Percentiles rank a stretch among this genome's conserved stretches.
Conservation (phyloP, 176 grass and related monocot species). For the Bothriochloa decipiens region DNA sequence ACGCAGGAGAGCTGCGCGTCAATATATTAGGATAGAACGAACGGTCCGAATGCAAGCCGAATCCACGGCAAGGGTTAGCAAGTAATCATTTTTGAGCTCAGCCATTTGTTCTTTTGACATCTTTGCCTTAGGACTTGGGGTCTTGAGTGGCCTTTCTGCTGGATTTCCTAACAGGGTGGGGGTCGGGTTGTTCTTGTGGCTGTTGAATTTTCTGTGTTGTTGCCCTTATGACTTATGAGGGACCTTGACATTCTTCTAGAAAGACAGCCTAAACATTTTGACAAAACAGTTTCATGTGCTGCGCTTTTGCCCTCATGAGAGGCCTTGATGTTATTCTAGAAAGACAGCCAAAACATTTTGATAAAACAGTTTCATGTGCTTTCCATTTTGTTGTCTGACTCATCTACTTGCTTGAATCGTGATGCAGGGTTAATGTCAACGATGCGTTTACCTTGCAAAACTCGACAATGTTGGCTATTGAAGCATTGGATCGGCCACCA, state of each 20-base stretch:
- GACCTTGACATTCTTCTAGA: not conserved
- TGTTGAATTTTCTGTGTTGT: not conserved
- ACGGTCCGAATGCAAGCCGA: too few relatives aligned
- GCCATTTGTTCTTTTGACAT: not conserved
- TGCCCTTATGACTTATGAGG: not conserved
- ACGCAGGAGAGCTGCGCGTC: too few relatives aligned
- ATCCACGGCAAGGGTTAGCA: too few relatives aligned
- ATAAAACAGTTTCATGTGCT: not conserved
- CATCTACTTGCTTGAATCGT: not conserved
- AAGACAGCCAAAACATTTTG: not conserved
- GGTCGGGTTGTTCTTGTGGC: not conserved
- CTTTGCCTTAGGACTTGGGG: not conserved
- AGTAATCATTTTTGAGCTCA: not conserved
- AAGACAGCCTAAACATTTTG: not conserved
- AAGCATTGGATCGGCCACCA: not conserved
- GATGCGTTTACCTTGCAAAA: not conserved
- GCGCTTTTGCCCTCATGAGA: too few relatives aligned
- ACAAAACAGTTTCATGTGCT: not conserved
- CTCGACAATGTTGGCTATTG: not conserved
- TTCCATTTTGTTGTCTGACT: not conserved
- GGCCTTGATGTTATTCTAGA: too few relatives aligned
- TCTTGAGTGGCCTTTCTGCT: not conserved
- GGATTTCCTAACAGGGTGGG: too few relatives aligned
- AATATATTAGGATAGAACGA: too few relatives aligned
- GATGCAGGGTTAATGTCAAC: slow-evolving; percentile 37